Percentiles rank a stretch among this genome's conserved stretches.
Evolutionary conservation across 2,329 filamentous ascomycete species (phyloP).

Genomic region (Pseudopithomyces chartarum): DNA sequence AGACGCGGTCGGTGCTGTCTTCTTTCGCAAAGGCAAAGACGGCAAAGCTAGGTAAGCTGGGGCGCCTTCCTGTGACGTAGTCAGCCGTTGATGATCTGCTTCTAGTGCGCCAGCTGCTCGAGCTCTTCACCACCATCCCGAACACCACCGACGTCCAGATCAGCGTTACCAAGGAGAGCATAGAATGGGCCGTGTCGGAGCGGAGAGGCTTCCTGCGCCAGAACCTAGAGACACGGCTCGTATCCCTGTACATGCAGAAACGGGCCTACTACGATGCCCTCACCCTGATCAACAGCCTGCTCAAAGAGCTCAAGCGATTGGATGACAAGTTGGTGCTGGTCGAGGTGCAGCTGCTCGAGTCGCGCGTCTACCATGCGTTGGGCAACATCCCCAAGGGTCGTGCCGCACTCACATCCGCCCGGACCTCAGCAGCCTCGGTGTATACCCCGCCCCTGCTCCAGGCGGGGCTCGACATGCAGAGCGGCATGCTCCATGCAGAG

Average conservation of each 20-base stretch:
- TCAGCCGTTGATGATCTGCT: conserved; percentile 17
- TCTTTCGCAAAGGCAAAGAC: conserved; percentile 99
- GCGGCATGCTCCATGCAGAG: conserved; percentile 97
- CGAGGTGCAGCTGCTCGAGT: conserved; percentile 96
- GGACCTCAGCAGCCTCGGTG: conserved; percentile 93
- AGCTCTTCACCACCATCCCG: conserved; percentile 91
- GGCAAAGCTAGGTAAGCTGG: conserved; percentile 82
- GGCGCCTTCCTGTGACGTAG: background rate
- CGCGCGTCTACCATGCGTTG: conserved; percentile 93
- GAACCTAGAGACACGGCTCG: conserved; percentile 95
- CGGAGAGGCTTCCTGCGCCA: conserved; percentile 95
- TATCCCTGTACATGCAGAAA: conserved; percentile 94
- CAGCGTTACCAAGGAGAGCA: conserved; percentile 95
- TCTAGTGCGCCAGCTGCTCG: conserved; percentile 91
- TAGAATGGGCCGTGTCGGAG: conserved; percentile 97
- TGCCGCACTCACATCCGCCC: conserved; percentile 89
- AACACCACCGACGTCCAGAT: conserved; percentile 95
- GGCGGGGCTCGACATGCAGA: conserved; percentile 98
- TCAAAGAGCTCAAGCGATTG: conserved; percentile 95
- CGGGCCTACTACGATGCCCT: conserved; percentile 97
- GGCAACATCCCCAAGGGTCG: conserved; percentile 96
- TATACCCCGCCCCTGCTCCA: conserved; percentile 96
- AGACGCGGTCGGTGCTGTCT: conserved; percentile 87
- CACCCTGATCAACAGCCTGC: conserved; percentile 92
- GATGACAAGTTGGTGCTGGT: conserved; percentile 98